Evolutionary conservation across 2,329 filamentous ascomycete genomes (phyloP), one percentile per base, ranked within the genome.

Genomic region (Truncatella angustata): DNA sequence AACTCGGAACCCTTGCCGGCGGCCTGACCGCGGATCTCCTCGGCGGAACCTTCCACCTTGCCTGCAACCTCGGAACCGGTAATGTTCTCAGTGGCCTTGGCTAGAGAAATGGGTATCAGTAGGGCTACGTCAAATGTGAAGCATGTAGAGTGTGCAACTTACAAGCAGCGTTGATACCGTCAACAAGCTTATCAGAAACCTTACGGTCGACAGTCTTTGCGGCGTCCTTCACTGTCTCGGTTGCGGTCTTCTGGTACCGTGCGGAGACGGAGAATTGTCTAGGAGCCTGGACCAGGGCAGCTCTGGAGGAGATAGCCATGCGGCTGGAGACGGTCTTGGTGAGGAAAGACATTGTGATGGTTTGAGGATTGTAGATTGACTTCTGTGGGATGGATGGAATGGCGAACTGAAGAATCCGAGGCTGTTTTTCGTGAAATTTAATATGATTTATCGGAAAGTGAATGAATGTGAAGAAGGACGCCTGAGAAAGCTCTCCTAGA

Each of bases 131-230:
- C n/a, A n/a, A n/a, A n/a, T n/a, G n/a, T n/a, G n/a, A n/a, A n/a
- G n/a, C n/a, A n/a, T n/a, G n/a, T n/a, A n/a, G n/a, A n/a, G n/a
- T n/a, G n/a, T n/a, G n/a, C n/a, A 23, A 73, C 78, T 54, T 73
- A 85, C 84, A 67, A 45, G 78, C 77, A 43, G 73, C 70, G 58
- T 87, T 74, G 63, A 87, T 83, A 14, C 81, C 82, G 35, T 82
- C 79, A 24, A 85, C 79, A 16, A 87, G 63, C 64, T 83, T 85
- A 64, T 84, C 78, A 54, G 79, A 78, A 37, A 87, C 80, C 46
- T 71, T 75, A 26, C 81, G 75, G 70, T 87, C 81, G 5, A 85
- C 80, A 5, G 69, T 71, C 69, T 86, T 84, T 52, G 81, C 67
- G 3, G 76, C 75, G 55, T 86, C 82, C 68, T 85, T 87, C 60